A percentile compares a stretch with the other conserved stretches of the same genome.
phyloP scores from a whole-genome alignment of 495 filamentous ascomycete genomes.

The Penicillium lividum region DNA sequence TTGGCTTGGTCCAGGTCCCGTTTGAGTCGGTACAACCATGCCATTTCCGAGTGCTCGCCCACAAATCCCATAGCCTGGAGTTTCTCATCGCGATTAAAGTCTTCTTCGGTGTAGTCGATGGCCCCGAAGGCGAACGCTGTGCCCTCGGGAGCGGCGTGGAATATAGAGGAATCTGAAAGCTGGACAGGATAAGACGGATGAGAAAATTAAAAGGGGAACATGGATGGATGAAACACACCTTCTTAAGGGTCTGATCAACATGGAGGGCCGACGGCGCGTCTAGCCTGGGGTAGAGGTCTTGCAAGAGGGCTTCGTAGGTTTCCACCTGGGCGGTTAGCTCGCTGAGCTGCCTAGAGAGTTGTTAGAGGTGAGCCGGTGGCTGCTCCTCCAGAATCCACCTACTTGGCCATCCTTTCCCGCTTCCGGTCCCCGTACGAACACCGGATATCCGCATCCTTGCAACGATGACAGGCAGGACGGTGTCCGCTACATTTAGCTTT shows the following conservation, averaged over 20 bases:
- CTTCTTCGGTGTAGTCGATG: constrained; percentile 58
- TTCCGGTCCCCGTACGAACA: constrained; percentile 62
- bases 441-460: constrained; percentile 48
- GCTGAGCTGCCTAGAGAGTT: constrained; percentile 38
- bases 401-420: constrained; percentile 59
- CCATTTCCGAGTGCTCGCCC: constrained; percentile 62
- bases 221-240: constrained; percentile 12
- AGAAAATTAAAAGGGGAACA: background rate
- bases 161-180: background rate
- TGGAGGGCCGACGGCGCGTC: constrained; percentile 32
- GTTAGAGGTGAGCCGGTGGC: constrained; percentile 13
- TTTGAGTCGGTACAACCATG: constrained; percentile 58
- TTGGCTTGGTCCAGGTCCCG: constrained; percentile 34
- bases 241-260: constrained; percentile 38
- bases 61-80: constrained; percentile 61
- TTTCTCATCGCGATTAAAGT: no score
- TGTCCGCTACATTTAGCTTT: constrained; percentile 65
- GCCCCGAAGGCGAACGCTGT: constrained; percentile 44
- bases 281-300: constrained; percentile 38
- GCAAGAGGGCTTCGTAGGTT: constrained; percentile 39
- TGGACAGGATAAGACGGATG: background rate
- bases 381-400: constrained; percentile 20
- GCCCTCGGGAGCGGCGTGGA: constrained; percentile 27
- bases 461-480: constrained; percentile 57
- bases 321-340: constrained; percentile 42